Base-by-base conservation (phyloP, 1,284 basidiomycete genomes). In the Tetrapyrgos nigripes region DNA sequence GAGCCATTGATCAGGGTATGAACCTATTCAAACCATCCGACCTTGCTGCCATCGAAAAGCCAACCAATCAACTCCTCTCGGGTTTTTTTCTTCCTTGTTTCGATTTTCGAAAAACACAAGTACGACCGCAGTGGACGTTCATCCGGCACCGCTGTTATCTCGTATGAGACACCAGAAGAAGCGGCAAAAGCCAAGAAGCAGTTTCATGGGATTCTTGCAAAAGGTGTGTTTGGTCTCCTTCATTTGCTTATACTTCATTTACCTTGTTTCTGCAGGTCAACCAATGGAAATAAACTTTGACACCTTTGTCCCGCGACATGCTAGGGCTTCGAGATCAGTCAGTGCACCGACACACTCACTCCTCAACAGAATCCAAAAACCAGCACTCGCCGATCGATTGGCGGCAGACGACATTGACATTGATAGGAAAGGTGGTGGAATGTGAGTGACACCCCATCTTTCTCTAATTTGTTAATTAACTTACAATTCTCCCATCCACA, bases 71-170 rank as follows among this genome's bases (percentile, higher is more conserved):
- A 55, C 53, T 59, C 17, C 43, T 56, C 35, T 31, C 48, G 48
- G 50, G 58, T 56, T 59, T 62, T 62, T 52, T 59, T 60, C 47
- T 59, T 63, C 51, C 52, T 56, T 54, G 50, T 74, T 75, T 76
- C 76, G 68, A 65, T 68, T 71, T 76, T 76, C 69, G 67, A 58
- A 66, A 68, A 70, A 64, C 72, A 75, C 72, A 82, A 97, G 96
- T 98, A 96, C 79, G 96, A 98, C 80, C 89, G 91, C 70, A 96
- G 94, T 68, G 96, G 96, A 66, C 92, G 96, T 70, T 97, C 96
- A 50, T 88, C 86, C 27, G 96, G 96, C 60, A 80, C 86, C 58
- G 96, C 93, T 27, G 85, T 88, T 63, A 81, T 98, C 71, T 83
- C 88, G n/a, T 98, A 89, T 77, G 88, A 93, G 72, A 91, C 87